These are phyloP conservation scores for Plantago ovata DNA, from an alignment of 257 asterid genomes.

Conservation along the genomic window DNA sequence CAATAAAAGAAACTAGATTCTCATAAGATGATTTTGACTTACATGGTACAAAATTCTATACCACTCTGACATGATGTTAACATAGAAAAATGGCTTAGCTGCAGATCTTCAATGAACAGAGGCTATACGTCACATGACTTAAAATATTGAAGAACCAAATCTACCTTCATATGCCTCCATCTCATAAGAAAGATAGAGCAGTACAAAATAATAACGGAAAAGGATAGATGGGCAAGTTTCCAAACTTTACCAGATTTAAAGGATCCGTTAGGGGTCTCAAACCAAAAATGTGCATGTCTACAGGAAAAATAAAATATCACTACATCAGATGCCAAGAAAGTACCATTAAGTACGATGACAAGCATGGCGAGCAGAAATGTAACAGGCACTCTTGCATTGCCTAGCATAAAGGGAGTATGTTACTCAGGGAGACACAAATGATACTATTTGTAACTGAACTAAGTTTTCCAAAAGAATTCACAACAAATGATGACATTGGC, in stretches of 20 bases:
- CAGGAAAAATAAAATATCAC: constrained; percentile 38
- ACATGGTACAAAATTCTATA: too few species aligned
- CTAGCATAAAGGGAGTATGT: constrained; percentile 10
- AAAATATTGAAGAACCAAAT: neutral
- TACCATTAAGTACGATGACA: constrained; percentile 3
- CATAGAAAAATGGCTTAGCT: too few species aligned
- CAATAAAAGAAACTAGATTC: too few species aligned
- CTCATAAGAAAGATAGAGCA: constrained; percentile 6
- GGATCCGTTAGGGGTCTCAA: constrained; percentile 83
- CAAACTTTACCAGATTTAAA: constrained; percentile 74
- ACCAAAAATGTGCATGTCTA: constrained; percentile 92
- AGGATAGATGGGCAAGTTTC: constrained; percentile 21
- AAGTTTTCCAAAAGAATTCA: neutral
- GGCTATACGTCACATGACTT: too few species aligned
- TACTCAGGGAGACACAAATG: constrained; percentile 5
- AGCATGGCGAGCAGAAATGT: neutral
- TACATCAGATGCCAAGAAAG: constrained; percentile 10
- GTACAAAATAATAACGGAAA: constrained; percentile 8
- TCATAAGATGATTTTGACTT: too few species aligned
- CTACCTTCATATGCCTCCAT: neutral
- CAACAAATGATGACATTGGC: too few species aligned
- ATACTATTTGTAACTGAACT: constrained; percentile 1
- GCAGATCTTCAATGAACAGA: neutral
- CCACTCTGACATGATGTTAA: too few species aligned
- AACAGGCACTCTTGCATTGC: constrained; percentile 4